Percentiles rank a stretch among this genome's conserved stretches.
Evolutionary conservation across 768 basidiomycete species (phyloP).

Genomic region (Amanita subjunquillea): DNA sequence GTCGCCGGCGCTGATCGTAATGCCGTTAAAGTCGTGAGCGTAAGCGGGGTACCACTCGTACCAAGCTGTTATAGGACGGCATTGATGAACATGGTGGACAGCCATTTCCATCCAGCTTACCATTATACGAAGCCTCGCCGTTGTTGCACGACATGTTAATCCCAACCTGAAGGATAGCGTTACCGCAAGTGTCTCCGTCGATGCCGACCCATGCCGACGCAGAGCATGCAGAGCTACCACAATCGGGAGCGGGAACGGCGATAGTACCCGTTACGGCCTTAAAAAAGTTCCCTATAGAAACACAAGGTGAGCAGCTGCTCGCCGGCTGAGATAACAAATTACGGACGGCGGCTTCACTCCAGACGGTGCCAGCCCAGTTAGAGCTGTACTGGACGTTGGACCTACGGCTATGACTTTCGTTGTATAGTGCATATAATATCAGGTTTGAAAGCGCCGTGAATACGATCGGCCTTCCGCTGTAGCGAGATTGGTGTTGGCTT

Average conservation of each 20-base stretch:
- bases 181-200: conserved; percentile 24
- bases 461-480: background rate
- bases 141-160: conserved; percentile 19
- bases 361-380: conserved; percentile 27
- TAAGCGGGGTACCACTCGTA: background rate
- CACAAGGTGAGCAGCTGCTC: background rate
- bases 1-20: background rate
- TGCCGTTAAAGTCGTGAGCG: background rate
- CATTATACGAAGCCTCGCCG: background rate
- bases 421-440: background rate
- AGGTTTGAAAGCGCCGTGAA: background rate
- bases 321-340: background rate
- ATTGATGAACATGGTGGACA: no score
- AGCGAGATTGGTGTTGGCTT: background rate
- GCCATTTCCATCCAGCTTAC: background rate
- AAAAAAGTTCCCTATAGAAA: background rate
- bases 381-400: conserved; percentile 18
- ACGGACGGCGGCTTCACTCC: conserved; percentile 14
- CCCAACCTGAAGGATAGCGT: conserved; percentile 24
- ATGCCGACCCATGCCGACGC: conserved; percentile 27
- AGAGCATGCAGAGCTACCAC: conserved; percentile 11
- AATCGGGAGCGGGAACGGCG: conserved; percentile 19
- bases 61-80: background rate
- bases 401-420: no score
- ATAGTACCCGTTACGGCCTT: conserved; percentile 22